phyloP scores from a whole-genome alignment of 108 stramenopile genomes.

The Pseudonitzschia pungens region DNA sequence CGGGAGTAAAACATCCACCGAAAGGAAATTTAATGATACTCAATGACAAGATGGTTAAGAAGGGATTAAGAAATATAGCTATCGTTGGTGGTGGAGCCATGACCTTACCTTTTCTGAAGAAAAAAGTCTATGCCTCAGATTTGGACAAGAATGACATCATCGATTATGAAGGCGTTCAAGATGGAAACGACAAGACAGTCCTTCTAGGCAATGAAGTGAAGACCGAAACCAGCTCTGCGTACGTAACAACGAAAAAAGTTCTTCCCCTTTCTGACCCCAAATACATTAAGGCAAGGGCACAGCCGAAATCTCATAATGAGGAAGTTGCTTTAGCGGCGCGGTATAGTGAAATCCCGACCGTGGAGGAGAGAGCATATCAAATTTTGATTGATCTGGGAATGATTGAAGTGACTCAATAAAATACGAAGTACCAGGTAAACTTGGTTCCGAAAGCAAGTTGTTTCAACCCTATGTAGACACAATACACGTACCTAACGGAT shows the following conservation, averaged over 20 bases:
- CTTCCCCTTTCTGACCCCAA: not conserved
- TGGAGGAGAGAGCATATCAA: constrained; percentile 48
- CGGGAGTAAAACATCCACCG: not conserved
- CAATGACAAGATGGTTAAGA: constrained; percentile 1
- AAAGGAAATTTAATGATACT: not conserved
- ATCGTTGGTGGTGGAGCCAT: not conserved
- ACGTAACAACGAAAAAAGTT: not conserved
- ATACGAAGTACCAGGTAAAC: not conserved
- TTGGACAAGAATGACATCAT: not conserved
- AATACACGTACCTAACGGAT: no score
- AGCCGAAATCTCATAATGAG: constrained; percentile 30
- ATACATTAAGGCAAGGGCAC: constrained; percentile 11
- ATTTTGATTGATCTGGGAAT: constrained; percentile 57
- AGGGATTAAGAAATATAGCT: constrained; percentile 1
- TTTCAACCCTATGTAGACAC: no score
- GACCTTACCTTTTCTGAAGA: not conserved
- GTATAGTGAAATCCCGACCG: constrained; percentile 32
- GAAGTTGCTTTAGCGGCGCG: constrained; percentile 27
- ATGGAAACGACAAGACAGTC: not conserved
- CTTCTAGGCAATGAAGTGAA: not conserved
- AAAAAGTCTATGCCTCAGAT: not conserved
- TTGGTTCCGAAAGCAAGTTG: not conserved
- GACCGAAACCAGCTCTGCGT: not conserved
- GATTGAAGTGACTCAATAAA: constrained; percentile 18
- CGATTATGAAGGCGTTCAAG: not conserved